These are phyloP conservation scores for Pterocarpus macrocarpus DNA, from an alignment of 306 rosid species.

Conservation along the genomic window DNA sequence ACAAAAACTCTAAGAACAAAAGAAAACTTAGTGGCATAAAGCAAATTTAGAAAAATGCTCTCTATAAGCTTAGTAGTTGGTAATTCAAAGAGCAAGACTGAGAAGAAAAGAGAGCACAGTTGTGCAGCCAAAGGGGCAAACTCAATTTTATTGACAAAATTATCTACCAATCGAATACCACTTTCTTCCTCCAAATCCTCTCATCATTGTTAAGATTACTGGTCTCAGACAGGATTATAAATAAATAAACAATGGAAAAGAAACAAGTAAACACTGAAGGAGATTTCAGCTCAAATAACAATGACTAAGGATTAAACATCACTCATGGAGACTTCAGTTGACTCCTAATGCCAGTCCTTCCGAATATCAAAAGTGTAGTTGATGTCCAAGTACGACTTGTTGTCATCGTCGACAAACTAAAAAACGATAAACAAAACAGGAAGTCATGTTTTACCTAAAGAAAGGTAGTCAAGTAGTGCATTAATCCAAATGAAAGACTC, in stretches of 20 bases:
- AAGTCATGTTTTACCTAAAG: background rate
- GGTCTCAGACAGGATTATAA: slow-evolving; percentile 43
- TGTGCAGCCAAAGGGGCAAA: slow-evolving; percentile 24
- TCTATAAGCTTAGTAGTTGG: too few species aligned
- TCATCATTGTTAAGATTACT: slow-evolving; percentile 57
- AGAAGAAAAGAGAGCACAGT: slow-evolving; percentile 31
- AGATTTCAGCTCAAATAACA: slow-evolving; percentile 48
- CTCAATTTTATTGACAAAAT: slow-evolving; percentile 55
- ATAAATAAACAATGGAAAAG: slow-evolving; percentile 46
- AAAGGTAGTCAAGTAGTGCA: background rate
- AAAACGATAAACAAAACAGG: background rate
- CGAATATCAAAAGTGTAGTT: slow-evolving; percentile 84
- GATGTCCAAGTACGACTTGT: slow-evolving; percentile 84
- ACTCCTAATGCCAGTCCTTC: slow-evolving; percentile 69
- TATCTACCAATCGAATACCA: slow-evolving; percentile 46
- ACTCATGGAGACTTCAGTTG: slow-evolving; percentile 32
- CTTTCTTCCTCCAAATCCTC: slow-evolving; percentile 42
- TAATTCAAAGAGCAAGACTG: slow-evolving; percentile 32
- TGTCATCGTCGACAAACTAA: slow-evolving; percentile 87
- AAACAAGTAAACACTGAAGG: slow-evolving; percentile 48
- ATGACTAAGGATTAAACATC: slow-evolving; percentile 39
- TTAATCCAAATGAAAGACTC: background rate
- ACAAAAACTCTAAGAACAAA: background rate
- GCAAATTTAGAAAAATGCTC: background rate
- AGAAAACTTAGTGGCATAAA: background rate